Conservation (phyloP, 352 stramenopile genomes). For the Globisporangium nodosum region DNA sequence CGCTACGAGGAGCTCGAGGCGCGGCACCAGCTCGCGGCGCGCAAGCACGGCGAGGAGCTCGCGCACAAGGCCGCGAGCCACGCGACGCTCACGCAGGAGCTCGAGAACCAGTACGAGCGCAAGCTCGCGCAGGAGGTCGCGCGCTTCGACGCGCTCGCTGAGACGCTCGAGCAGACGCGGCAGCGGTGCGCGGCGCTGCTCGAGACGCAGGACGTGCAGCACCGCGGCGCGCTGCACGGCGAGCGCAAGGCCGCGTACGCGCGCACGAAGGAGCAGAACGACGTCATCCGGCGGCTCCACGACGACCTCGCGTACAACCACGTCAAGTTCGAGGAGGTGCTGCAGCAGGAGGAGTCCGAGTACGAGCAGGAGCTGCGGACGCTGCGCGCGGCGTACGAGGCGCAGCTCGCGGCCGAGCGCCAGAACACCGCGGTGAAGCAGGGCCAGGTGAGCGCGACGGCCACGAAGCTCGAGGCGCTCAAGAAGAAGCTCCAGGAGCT, state of each 20-base stretch:
- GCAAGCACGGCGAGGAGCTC: conserved; percentile 78
- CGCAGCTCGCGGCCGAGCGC: conserved; percentile 59
- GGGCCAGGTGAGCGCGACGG: conserved; percentile 67
- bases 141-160: conserved; percentile 82
- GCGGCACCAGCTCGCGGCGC: conserved; percentile 52
- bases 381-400: conserved; percentile 49
- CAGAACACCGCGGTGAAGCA: conserved; percentile 81
- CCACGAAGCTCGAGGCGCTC: conserved; percentile 76
- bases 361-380: conserved; percentile 75
- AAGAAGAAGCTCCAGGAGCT: conserved; percentile 85
- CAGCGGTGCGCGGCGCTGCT: conserved; percentile 87
- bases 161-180: conserved; percentile 85
- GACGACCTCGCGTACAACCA: conserved; percentile 86
- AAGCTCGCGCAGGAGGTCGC: conserved; percentile 87
- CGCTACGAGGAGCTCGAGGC: conserved; percentile 79
- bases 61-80: conserved; percentile 69
- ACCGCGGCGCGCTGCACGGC: conserved; percentile 46
- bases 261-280: conserved; percentile 72
- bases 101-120: conserved; percentile 92
- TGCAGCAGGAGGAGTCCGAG: conserved; percentile 75
- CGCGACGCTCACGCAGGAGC: conserved; percentile 81
- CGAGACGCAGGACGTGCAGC: conserved; percentile 70
- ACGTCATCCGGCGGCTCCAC: conserved; percentile 79
- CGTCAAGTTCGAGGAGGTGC: conserved; percentile 78
- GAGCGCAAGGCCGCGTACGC: conserved; percentile 62